Conservation (phyloP, 768 basidiomycete genomes). For the Lentinula detonsa region DNA sequence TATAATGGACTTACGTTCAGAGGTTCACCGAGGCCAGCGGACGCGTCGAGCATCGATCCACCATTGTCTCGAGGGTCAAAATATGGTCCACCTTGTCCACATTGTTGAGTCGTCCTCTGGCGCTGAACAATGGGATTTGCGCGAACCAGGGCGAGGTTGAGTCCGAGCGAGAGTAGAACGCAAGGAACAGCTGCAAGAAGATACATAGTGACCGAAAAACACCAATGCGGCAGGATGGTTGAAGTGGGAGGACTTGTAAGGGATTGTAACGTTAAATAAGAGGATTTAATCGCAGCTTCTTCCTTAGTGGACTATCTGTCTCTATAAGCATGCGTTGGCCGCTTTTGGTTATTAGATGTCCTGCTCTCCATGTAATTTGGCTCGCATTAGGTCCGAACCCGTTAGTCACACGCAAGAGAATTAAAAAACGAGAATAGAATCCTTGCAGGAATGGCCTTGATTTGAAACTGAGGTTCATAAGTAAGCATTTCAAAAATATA, state of each 20-base stretch:
- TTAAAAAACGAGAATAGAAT: too few relatives aligned
- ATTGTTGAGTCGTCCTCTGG: not conserved
- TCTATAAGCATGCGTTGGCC: not conserved
- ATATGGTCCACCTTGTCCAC: slow-evolving; percentile 17
- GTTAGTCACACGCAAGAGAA: too few relatives aligned
- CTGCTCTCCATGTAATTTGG: too few relatives aligned
- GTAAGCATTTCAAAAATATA: too few relatives aligned
- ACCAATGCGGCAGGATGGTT: slow-evolving; percentile 21
- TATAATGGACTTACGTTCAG: slow-evolving; percentile 31
- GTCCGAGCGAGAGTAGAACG: not conserved
- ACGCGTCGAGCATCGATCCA: slow-evolving; percentile 37
- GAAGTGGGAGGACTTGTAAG: slow-evolving; percentile 14
- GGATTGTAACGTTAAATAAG: too few relatives aligned
- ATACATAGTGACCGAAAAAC: slow-evolving; percentile 15
- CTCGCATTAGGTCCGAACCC: too few relatives aligned
- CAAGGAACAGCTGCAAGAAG: slow-evolving; percentile 4
- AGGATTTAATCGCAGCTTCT: not conserved
- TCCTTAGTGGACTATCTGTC: not conserved
- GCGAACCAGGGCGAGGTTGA: not conserved
- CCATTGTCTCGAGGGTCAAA: slow-evolving; percentile 27
- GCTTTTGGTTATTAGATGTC: too few relatives aligned
- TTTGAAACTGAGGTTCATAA: too few relatives aligned
- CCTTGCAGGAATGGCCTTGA: too few relatives aligned
- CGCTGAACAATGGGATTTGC: not conserved
- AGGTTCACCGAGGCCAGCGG: slow-evolving; percentile 39